These are phyloP conservation scores for Arabis hirsuta DNA, from an alignment of 345 rosid species.

Conservation along the genomic window DNA sequence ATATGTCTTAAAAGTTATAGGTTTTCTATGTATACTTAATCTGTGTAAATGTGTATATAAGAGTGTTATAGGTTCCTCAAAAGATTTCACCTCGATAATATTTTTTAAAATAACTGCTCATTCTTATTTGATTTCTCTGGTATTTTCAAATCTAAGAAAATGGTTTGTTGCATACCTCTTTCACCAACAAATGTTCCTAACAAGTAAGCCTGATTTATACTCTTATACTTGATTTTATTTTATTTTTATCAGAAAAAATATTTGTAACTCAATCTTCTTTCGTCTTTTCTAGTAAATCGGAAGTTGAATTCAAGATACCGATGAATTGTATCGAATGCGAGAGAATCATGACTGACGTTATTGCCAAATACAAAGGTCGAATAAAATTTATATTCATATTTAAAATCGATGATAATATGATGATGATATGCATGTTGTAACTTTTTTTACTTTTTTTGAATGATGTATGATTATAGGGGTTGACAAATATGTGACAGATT, in stretches of 20 bases:
- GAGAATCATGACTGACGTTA: conserved; percentile 50
- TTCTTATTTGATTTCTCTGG: neutral
- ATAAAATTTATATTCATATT: neutral
- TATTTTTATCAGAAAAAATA: neutral
- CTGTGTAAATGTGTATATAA: conserved; percentile 24
- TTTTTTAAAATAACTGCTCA: too few species aligned
- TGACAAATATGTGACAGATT: conserved; percentile 54
- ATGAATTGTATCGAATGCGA: conserved; percentile 63
- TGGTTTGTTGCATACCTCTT: neutral
- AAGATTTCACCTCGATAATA: neutral
- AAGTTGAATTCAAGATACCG: conserved; percentile 58
- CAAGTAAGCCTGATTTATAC: conserved; percentile 8
- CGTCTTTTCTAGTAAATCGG: conserved; percentile 40
- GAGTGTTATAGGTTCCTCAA: neutral
- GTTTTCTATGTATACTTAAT: neutral
- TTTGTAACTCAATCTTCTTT: neutral
- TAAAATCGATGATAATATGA: neutral
- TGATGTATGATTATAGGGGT: conserved; percentile 53
- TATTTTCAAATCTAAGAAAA: conserved; percentile 1
- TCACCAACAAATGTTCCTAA: neutral
- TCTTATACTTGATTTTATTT: too few species aligned
- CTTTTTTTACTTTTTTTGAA: neutral
- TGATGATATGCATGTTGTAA: conserved; percentile 15
- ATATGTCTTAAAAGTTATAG: neutral
- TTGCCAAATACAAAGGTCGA: conserved; percentile 68